Conservation (phyloP, 179 eudicot species). For the Amaranthus tricolor region DNA sequence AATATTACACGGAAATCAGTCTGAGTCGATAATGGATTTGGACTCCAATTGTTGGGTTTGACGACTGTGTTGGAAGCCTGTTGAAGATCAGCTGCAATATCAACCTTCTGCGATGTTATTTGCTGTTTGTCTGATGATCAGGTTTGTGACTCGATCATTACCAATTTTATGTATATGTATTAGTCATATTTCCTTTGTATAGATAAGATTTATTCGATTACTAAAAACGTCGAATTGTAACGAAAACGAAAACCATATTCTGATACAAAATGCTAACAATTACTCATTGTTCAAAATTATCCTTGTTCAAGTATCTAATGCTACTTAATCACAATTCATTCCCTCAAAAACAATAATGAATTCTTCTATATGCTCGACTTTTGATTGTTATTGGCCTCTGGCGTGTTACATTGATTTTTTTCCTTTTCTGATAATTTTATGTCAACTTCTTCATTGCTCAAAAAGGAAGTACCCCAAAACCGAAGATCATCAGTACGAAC, state of each 20-base stretch:
- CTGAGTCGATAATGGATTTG: not conserved
- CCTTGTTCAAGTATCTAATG: not conserved
- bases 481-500: conserved; percentile 28
- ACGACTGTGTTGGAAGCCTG: conserved; percentile 2
- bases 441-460: not conserved
- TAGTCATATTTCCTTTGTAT: not conserved
- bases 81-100: conserved; percentile 19
- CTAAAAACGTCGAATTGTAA: not conserved
- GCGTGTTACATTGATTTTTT: not conserved
- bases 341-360: not conserved
- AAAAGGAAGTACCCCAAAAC: conserved; percentile 6
- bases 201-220: not conserved
- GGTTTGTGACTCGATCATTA: conserved; percentile 18
- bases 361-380: conserved; percentile 1
- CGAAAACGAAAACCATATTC: not conserved
- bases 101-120: not conserved
- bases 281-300: not conserved
- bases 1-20: not conserved
- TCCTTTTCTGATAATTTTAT: not conserved
- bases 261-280: not conserved
- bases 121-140: conserved; percentile 14
- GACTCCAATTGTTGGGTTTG: conserved; percentile 9
- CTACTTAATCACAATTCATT: not conserved
- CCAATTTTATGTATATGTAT: not conserved
- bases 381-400: not conserved